A percentile compares a stretch with the other conserved stretches of the same genome.
These are phyloP conservation scores for Aspergillus uvarum DNA, from an alignment of 2,329 filamentous ascomycete species.

Conservation along the genomic window DNA sequence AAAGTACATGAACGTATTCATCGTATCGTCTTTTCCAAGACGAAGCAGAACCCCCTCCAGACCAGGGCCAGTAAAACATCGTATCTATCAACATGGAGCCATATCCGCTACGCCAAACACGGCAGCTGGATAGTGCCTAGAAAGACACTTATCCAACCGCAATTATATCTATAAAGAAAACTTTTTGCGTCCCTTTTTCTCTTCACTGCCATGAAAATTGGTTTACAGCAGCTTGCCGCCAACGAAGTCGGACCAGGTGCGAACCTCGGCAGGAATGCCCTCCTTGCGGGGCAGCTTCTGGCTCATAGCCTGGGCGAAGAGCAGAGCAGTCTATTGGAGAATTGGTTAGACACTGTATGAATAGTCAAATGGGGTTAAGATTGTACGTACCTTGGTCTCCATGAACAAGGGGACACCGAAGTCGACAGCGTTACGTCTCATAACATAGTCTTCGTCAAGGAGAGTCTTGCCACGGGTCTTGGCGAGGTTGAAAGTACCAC, in stretches of 20 bases:
- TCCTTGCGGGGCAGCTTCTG: slow-evolving; percentile 88
- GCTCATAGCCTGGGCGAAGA: slow-evolving; percentile 96
- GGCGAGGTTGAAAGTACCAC: slow-evolving; percentile 92
- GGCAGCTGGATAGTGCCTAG: slow-evolving; percentile 20
- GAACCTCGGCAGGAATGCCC: slow-evolving; percentile 87
- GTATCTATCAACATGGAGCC: slow-evolving; percentile 34
- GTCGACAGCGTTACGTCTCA: slow-evolving; percentile 96
- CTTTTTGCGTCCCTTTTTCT: slow-evolving; percentile 16
- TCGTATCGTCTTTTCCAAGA: slow-evolving; percentile 13
- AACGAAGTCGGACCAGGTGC: slow-evolving; percentile 93
- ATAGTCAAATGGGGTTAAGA: not conserved
- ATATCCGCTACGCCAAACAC: slow-evolving; percentile 29
- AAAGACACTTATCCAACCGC: slow-evolving; percentile 16
- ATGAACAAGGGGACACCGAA: slow-evolving; percentile 98
- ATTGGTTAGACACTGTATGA: slow-evolving; percentile 27
- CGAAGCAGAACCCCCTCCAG: slow-evolving; percentile 11
- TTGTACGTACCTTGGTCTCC: slow-evolving; percentile 81
- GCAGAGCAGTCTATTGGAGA: slow-evolving; percentile 73
- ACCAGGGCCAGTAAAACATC: slow-evolving; percentile 24
- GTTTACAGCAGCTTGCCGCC: slow-evolving; percentile 60
- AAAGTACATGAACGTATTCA: slow-evolving; percentile 16
- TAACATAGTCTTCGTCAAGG: slow-evolving; percentile 93
- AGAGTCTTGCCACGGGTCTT: slow-evolving; percentile 78
- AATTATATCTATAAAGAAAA: slow-evolving; percentile 24
- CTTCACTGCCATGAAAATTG: slow-evolving; percentile 2